A percentile compares a stretch with the other conserved stretches of the same genome.
Conservation (phyloP, 202 grass and related monocot species). For the Zoysia matrella region DNA sequence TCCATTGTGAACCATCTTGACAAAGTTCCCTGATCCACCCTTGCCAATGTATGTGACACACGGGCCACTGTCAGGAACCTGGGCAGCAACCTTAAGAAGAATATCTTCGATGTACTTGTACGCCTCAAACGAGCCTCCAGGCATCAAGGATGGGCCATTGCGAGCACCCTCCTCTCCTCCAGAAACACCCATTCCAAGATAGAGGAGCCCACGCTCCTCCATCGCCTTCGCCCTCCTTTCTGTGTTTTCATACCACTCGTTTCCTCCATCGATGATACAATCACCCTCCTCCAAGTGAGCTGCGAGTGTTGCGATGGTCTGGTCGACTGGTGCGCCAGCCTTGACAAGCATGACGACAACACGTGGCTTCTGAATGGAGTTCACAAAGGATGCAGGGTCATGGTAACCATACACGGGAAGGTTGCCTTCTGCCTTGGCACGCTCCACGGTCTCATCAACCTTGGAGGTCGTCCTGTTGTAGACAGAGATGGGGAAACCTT, state of each 20-base stretch:
- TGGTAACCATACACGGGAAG: constrained; percentile 67
- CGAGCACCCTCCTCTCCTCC: constrained; percentile 90
- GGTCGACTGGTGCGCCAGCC: constrained; percentile 79
- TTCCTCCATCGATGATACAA: constrained; percentile 40
- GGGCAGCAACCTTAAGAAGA: constrained; percentile 71
- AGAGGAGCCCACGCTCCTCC: constrained; percentile 75
- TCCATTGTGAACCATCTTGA: constrained; percentile 95
- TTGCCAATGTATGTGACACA: constrained; percentile 81
- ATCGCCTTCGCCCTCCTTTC: constrained; percentile 73
- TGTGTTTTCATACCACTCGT: constrained; percentile 61
- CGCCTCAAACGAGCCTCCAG: constrained; percentile 67
- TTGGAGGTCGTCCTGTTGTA: constrained; percentile 91
- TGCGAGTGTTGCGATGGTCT: constrained; percentile 67
- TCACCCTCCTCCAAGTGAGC: constrained; percentile 74
- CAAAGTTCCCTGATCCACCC: constrained; percentile 80
- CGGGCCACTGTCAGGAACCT: constrained; percentile 65
- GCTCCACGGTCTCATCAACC: constrained; percentile 75
- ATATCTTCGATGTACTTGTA: constrained; percentile 81
- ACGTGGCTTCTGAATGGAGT: constrained; percentile 73
- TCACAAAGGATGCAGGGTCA: constrained; percentile 63
- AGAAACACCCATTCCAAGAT: constrained; percentile 86
- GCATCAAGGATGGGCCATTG: constrained; percentile 76
- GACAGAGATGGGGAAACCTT: constrained; percentile 88
- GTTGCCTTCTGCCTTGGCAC: constrained; percentile 64
- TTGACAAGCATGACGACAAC: constrained; percentile 85